Conservation (phyloP, 1,139 yeast genomes). For the Nadsonia commutata region DNA sequence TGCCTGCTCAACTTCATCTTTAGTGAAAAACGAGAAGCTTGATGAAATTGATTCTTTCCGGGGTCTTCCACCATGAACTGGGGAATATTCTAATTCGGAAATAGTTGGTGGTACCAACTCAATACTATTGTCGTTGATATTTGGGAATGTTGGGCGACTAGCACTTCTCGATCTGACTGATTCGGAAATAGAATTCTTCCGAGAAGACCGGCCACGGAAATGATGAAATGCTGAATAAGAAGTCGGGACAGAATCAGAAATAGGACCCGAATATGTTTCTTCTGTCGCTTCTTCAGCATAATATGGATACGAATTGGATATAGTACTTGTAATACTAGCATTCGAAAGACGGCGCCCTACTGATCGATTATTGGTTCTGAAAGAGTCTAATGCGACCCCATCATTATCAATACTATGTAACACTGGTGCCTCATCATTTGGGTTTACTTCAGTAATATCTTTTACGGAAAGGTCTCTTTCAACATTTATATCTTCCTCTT, state of each 20-base stretch:
- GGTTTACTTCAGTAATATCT: too few relatives aligned
- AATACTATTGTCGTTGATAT: slow-evolving; percentile 2
- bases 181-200: slow-evolving; percentile 3
- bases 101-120: slow-evolving; percentile 1
- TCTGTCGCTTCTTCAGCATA: slow-evolving; percentile 25
- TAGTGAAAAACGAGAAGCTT: slow-evolving; percentile 66
- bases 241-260: slow-evolving; percentile 77
- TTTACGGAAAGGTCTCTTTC: too few relatives aligned
- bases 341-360: not conserved
- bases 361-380: not conserved
- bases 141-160: slow-evolving; percentile 5
- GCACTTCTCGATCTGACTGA: slow-evolving; percentile 1
- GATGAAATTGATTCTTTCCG: slow-evolving; percentile 20
- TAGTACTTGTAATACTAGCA: not conserved
- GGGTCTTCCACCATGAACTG: slow-evolving; percentile 7
- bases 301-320: slow-evolving; percentile 4
- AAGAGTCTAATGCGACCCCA: too few relatives aligned
- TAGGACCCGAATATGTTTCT: slow-evolving; percentile 85
- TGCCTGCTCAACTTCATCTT: slow-evolving; percentile 71
- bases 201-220: slow-evolving; percentile 30
- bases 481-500: too few relatives aligned
- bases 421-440: too few relatives aligned
- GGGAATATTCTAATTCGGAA: slow-evolving; percentile 8
- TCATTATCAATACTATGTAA: too few relatives aligned
- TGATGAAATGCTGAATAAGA: slow-evolving; percentile 83